Percentiles rank a stretch among this genome's conserved stretches.
Conservation (phyloP, 78 protist species). For the Dictyostelium capitatum region DNA sequence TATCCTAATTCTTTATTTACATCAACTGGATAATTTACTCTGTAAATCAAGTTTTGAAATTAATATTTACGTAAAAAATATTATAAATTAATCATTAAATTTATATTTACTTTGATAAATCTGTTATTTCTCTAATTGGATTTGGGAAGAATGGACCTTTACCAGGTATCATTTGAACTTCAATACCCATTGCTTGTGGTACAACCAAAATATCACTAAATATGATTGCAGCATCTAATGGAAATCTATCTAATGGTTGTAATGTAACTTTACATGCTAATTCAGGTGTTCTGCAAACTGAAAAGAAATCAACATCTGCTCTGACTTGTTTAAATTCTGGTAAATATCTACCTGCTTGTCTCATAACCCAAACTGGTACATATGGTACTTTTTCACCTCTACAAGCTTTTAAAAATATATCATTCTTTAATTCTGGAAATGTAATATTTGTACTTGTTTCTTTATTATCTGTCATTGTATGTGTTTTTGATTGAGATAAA, state of each 20-base stretch:
- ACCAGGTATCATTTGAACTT: conserved; percentile 88
- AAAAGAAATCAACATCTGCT: conserved; percentile 87
- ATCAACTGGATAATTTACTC: conserved; percentile 73
- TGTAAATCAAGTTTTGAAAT: too few species aligned
- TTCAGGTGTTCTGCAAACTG: conserved; percentile 94
- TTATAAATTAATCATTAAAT: too few species aligned
- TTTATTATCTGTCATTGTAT: background rate
- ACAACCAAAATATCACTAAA: conserved; percentile 95
- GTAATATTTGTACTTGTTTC: background rate
- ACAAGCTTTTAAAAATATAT: conserved; percentile 86
- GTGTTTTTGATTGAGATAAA: too few species aligned
- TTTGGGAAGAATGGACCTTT: conserved; percentile 91
- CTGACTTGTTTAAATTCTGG: conserved; percentile 85
- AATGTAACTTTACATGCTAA: conserved; percentile 93
- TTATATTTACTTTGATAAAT: conserved; percentile 8
- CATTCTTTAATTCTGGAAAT: conserved; percentile 86
- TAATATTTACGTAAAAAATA: too few species aligned
- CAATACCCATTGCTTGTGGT: conserved; percentile 89
- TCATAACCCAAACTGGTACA: conserved; percentile 97
- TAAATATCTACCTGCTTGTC: conserved; percentile 98
- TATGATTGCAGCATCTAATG: conserved; percentile 96
- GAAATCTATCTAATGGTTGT: conserved; percentile 93
- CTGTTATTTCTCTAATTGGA: conserved; percentile 50
- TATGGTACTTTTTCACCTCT: conserved; percentile 87
- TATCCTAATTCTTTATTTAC: conserved; percentile 83